Percentiles rank a stretch among this genome's conserved stretches.
Evolutionary conservation across 2,329 filamentous ascomycete species (phyloP).

Genomic region (Neopestalotiopsis rosae): DNA sequence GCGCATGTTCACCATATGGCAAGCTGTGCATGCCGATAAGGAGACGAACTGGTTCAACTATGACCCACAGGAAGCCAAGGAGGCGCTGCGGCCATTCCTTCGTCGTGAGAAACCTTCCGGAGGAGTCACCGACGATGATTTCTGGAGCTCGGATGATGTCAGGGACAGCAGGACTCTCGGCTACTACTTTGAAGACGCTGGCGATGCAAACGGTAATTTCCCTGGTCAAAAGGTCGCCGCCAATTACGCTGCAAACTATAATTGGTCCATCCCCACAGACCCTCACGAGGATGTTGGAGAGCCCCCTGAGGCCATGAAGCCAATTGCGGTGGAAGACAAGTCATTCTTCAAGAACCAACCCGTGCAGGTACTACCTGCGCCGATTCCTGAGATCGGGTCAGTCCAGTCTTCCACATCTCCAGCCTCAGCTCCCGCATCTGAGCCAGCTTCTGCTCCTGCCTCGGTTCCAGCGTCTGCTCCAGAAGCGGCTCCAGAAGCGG

Average conservation of each 20-base stretch:
- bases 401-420: background rate
- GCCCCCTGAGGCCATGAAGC: background rate
- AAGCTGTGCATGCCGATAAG: conserved; percentile 5
- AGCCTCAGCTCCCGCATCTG: background rate
- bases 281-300: background rate
- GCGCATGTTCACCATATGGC: conserved; percentile 2
- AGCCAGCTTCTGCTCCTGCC: background rate
- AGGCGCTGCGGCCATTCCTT: background rate
- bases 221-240: background rate
- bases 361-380: background rate
- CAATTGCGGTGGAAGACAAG: background rate
- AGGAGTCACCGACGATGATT: background rate
- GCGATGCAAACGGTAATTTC: background rate
- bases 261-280: background rate
- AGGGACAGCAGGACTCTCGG: conserved; percentile 4
- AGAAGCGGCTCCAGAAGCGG: too few relatives aligned
- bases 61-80: background rate
- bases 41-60: background rate
- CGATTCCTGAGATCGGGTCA: background rate
- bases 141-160: conserved; percentile 2
- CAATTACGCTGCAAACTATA: background rate
- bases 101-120: background rate
- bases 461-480: background rate
- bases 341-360: background rate
- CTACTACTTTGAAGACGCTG: background rate